Percentiles rank a stretch among this genome's conserved stretches.
These are phyloP conservation scores for Vitis hybrid DNA, from an alignment of 177 flowering plant genomes.

Conservation along the genomic window DNA sequence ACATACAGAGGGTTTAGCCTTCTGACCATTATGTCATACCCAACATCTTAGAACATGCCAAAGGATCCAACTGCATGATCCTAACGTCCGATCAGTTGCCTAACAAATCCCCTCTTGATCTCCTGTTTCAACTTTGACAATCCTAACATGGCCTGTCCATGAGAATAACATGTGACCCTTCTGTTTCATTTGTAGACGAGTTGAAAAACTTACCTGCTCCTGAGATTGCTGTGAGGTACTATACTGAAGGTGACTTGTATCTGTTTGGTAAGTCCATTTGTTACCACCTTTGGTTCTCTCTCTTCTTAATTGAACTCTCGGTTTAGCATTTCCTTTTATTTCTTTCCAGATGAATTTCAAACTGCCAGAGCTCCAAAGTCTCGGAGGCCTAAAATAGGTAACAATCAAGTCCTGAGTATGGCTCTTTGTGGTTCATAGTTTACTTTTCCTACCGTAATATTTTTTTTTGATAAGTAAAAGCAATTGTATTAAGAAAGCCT, in stretches of 20 bases:
- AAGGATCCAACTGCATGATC: not conserved
- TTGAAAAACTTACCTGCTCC: constrained; percentile 81
- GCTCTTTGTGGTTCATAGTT: not conserved
- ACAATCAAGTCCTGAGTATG: not conserved
- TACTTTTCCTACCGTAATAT: not conserved
- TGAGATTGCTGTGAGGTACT: constrained; percentile 82
- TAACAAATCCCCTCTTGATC: not conserved
- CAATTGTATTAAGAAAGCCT: too few species aligned
- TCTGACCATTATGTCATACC: not conserved
- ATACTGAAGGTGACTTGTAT: constrained; percentile 85
- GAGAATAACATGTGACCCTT: not conserved
- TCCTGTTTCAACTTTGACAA: not conserved
- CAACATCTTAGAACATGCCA: constrained; percentile 2
- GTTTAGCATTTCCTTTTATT: constrained; percentile 3
- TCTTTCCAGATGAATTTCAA: constrained; percentile 85
- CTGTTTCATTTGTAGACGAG: constrained; percentile 45
- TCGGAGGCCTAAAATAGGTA: constrained; percentile 90
- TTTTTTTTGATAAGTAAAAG: not conserved
- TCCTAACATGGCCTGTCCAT: not conserved
- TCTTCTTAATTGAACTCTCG: not conserved
- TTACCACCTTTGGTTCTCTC: not conserved
- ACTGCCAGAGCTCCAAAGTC: constrained; percentile 68
- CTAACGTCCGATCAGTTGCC: not conserved
- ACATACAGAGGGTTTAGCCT: not conserved
- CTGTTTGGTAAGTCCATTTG: constrained; percentile 68